Conservation (phyloP, 495 filamentous ascomycete genomes). For the Rostrohypoxylon terebratum region DNA sequence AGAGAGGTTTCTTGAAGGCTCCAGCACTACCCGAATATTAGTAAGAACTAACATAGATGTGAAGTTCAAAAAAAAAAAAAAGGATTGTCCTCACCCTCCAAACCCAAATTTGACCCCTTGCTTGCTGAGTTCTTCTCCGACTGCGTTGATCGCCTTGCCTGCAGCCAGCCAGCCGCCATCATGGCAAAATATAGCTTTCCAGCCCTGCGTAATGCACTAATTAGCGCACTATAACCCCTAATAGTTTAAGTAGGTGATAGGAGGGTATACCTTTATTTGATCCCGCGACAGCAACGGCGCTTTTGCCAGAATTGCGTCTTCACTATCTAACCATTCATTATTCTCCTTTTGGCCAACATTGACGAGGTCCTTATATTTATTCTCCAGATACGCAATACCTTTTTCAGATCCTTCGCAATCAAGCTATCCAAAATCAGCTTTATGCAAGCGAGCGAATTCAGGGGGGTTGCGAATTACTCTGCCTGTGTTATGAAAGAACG, state of each 20-base stretch:
- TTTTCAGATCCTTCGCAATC: constrained; percentile 41
- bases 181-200: constrained; percentile 46
- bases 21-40: constrained; percentile 24
- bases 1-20: constrained; percentile 36
- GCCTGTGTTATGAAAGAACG: constrained; percentile 47
- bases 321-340: constrained; percentile 45
- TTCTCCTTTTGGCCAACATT: constrained; percentile 38
- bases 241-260: neutral
- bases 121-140: constrained; percentile 38
- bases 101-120: constrained; percentile 43
- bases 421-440: constrained; percentile 33
- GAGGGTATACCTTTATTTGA: constrained; percentile 39
- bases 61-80: neutral
- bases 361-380: constrained; percentile 38
- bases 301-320: constrained; percentile 43
- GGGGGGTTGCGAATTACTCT: constrained; percentile 17
- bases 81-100: constrained; percentile 29
- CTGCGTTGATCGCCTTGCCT: constrained; percentile 41
- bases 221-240: constrained; percentile 10
- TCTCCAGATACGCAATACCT: constrained; percentile 36
- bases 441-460: neutral
- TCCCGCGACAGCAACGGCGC: constrained; percentile 39
- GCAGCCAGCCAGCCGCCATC: constrained; percentile 47
- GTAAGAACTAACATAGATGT: neutral
- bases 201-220: constrained; percentile 21